These are phyloP conservation scores for Phialophora macrospora DNA, from an alignment of 2,329 filamentous ascomycete genomes.

Conservation along the genomic window DNA sequence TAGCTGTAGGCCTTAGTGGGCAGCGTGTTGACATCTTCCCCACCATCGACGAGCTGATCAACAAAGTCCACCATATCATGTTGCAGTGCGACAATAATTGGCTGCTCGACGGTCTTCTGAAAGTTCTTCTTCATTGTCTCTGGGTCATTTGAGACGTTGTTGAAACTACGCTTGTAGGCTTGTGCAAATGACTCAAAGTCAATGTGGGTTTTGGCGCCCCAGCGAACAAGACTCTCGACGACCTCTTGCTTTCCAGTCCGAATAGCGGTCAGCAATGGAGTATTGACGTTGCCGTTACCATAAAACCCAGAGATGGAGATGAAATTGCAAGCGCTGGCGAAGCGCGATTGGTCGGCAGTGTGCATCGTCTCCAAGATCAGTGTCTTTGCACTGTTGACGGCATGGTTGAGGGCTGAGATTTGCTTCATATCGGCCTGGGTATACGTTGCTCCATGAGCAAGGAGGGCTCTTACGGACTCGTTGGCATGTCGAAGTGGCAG, in stretches of 20 bases:
- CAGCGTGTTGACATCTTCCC: slow-evolving; percentile 69
- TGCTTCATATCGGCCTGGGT: slow-evolving; percentile 72
- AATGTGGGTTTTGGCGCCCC: slow-evolving; percentile 65
- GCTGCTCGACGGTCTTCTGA: slow-evolving; percentile 61
- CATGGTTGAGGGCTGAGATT: slow-evolving; percentile 69
- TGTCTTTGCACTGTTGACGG: slow-evolving; percentile 58
- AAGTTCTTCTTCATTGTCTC: slow-evolving; percentile 60
- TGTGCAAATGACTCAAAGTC: slow-evolving; percentile 70
- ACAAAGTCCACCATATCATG: slow-evolving; percentile 56
- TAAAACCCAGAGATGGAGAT: slow-evolving; percentile 52
- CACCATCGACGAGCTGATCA: slow-evolving; percentile 65
- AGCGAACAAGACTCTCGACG: slow-evolving; percentile 65
- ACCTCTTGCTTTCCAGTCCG: slow-evolving; percentile 57
- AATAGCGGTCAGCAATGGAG: slow-evolving; percentile 66
- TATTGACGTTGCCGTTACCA: slow-evolving; percentile 48
- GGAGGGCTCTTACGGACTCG: slow-evolving; percentile 67
- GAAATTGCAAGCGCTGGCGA: slow-evolving; percentile 70
- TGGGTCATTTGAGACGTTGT: slow-evolving; percentile 39
- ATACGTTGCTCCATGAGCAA: slow-evolving; percentile 72
- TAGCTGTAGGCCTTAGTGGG: slow-evolving; percentile 47
- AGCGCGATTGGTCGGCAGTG: slow-evolving; percentile 62
- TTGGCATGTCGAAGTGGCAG: slow-evolving; percentile 68
- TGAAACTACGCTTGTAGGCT: slow-evolving; percentile 53
- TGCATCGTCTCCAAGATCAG: slow-evolving; percentile 53
- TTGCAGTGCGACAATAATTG: slow-evolving; percentile 66